Base-by-base conservation (phyloP, 805 yeast genomes). In the Ogataea siamensis region DNA sequence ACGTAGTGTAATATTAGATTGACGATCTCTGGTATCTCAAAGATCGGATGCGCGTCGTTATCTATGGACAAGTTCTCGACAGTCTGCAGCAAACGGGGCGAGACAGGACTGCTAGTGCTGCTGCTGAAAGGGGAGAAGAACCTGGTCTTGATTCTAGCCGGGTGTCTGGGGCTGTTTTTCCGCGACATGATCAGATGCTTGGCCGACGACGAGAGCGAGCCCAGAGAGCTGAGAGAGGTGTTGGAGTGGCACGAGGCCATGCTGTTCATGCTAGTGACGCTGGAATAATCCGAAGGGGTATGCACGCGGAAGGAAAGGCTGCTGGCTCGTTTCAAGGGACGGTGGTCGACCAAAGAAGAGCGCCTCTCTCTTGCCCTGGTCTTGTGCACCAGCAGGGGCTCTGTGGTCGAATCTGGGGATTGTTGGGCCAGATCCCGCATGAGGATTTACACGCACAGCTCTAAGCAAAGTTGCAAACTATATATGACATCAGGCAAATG, bases 11-110 rank as follows among this genome's bases (percentile, higher is more conserved):
- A 60, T 9, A 87, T 83, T 38, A 70, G 67, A 43, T 68, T 60
- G 11, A 87, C 66, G 36, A 87, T 80, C 58, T 87, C 96, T 0
- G 96, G 95, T 23, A 83, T 78, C 34, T 70, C 67, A 52, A 87
- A 83, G 7, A 87, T 81, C 11, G 60, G 50, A 18, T 32, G 41
- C 7, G 41, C 22, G n/a, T 26, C 29, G 32, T n/a, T 23, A 58
- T 38, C 40, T 9, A 34, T 20, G 10, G 43, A 39, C 20, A 38
- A 29, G 16, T 28, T 32, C 18, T 22, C 35, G 9, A 38, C 41
- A 17, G 22, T 38, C 18, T 38, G 33, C 9, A 38, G 32, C 21
- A 38, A 27, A 7, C 24, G 12, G 3, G 37, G 37, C 12, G 41
- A 32, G 8, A 37, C 35, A 5, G 40, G 40, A 26, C 40, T 37